Evolutionary conservation across 2,329 filamentous ascomycete species (phyloP).

Genomic region (Dothistroma pini): DNA sequence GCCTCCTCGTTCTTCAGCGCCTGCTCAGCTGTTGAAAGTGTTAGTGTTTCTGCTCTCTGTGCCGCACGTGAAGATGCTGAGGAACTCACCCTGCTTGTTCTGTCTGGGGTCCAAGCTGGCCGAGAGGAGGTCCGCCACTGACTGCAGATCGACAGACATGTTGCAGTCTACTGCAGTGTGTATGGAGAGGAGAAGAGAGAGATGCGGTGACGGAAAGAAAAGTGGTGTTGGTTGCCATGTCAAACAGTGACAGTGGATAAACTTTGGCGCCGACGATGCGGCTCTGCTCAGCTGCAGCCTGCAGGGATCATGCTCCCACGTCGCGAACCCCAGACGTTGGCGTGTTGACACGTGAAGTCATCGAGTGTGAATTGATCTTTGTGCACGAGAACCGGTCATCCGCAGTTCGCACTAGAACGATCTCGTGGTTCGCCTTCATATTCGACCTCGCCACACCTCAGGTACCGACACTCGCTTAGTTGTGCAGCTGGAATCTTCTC

Average conservation of each 20-base stretch:
- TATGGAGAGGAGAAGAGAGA: neutral
- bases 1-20: slow-evolving; percentile 73
- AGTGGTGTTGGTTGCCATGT: neutral
- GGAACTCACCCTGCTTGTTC: slow-evolving; percentile 78
- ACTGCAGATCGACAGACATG: slow-evolving; percentile 60
- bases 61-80: neutral
- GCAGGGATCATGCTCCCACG: neutral
- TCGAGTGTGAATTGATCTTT: neutral
- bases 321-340: neutral
- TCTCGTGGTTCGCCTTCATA: neutral
- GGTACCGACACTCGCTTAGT: neutral
- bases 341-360: neutral
- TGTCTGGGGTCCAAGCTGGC: slow-evolving; percentile 84
- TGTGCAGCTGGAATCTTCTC: slow-evolving; percentile 1
- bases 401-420: neutral
- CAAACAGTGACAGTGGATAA: neutral
- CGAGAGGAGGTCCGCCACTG: slow-evolving; percentile 78
- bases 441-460: neutral
- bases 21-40: slow-evolving; percentile 63
- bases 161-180: neutral
- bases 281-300: neutral
- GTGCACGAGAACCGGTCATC: neutral
- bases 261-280: slow-evolving; percentile 2
- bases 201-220: neutral
- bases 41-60: slow-evolving; percentile 6